phyloP scores from a whole-genome alignment of 2,329 filamentous ascomycete species.

The Diaporthe helianthi region DNA sequence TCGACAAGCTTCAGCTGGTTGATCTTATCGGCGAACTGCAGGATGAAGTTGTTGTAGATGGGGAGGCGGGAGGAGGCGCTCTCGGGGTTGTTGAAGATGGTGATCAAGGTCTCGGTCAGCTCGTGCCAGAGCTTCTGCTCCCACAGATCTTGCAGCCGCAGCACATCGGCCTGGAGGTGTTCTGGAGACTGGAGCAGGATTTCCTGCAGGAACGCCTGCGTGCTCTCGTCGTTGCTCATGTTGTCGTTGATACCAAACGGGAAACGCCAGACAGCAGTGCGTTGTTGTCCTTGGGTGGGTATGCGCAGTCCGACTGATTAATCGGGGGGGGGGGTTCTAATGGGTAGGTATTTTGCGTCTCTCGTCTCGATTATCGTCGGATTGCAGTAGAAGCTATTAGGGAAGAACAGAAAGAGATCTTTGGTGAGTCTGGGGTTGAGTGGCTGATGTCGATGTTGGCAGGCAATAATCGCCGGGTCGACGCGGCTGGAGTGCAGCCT shows the following conservation, averaged over 20 bases:
- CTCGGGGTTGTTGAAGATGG: constrained; percentile 84
- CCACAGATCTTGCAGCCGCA: constrained; percentile 96
- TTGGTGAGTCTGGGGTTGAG: constrained; percentile 28
- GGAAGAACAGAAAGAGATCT: neutral
- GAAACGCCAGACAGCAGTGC: neutral
- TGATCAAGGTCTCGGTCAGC: constrained; percentile 85
- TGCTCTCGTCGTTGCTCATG: constrained; percentile 83
- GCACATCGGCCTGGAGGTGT: constrained; percentile 85
- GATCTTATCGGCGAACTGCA: constrained; percentile 97
- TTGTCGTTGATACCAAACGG: constrained; percentile 31
- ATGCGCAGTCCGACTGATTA: neutral
- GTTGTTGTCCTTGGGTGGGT: neutral
- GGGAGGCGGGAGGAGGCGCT: constrained; percentile 85
- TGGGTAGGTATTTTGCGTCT: neutral
- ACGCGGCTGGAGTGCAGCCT: constrained; percentile 55
- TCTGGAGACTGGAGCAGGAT: constrained; percentile 56
- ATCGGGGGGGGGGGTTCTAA: too few species aligned
- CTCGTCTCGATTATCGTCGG: neutral
- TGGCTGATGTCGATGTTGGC: constrained; percentile 34
- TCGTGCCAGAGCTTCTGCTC: constrained; percentile 99
- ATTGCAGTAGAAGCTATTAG: neutral
- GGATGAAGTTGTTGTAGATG: constrained; percentile 93
- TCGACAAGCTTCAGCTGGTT: constrained; percentile 98
- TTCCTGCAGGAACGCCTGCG: constrained; percentile 80
- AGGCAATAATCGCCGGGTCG: constrained; percentile 35